Evolutionary conservation across 2,329 filamentous ascomycete species (phyloP).

Genomic region (Neoarthrinium moseri): DNA sequence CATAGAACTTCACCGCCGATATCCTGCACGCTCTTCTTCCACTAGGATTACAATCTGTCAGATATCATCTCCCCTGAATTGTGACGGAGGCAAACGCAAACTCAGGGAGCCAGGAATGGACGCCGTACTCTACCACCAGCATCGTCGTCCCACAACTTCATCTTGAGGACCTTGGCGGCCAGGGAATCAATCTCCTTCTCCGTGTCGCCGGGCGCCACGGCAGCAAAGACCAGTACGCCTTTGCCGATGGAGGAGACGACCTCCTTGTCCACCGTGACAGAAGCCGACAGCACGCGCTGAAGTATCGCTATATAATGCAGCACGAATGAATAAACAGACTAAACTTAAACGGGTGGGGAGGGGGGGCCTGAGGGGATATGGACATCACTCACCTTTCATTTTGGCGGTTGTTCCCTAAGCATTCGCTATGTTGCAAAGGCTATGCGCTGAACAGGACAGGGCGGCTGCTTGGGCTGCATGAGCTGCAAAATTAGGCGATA

Average conservation of each 20-base stretch:
- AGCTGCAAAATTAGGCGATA: too few species aligned
- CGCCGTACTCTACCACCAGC: conserved; percentile 60
- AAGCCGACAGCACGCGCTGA: conserved; percentile 91
- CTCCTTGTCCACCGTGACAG: conserved; percentile 90
- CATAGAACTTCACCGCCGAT: conserved; percentile 92
- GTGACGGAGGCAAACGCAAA: neutral
- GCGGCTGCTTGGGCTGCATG: too few species aligned
- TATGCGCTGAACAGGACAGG: too few species aligned
- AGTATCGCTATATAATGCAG: conserved; percentile 67
- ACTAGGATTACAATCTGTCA: conserved; percentile 58
- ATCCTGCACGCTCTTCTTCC: conserved; percentile 87
- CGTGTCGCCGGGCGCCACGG: conserved; percentile 86
- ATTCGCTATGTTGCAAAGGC: too few species aligned
- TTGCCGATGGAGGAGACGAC: conserved; percentile 88
- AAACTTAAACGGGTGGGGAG: conserved; percentile 12
- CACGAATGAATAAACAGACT: conserved; percentile 10
- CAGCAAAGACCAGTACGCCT: conserved; percentile 87
- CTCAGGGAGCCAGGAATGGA: conserved; percentile 5
- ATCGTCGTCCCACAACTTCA: conserved; percentile 89
- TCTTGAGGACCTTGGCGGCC: conserved; percentile 82
- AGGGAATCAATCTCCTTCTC: conserved; percentile 82
- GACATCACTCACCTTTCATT: conserved; percentile 34
- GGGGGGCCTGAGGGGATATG: neutral
- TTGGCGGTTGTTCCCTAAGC: conserved; percentile 8
- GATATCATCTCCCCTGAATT: conserved; percentile 10